A percentile compares a stretch with the other conserved stretches of the same genome.
Evolutionary conservation across 73 alveolate genomes (phyloP).

Genomic region (Tetrahymena elliotti): DNA sequence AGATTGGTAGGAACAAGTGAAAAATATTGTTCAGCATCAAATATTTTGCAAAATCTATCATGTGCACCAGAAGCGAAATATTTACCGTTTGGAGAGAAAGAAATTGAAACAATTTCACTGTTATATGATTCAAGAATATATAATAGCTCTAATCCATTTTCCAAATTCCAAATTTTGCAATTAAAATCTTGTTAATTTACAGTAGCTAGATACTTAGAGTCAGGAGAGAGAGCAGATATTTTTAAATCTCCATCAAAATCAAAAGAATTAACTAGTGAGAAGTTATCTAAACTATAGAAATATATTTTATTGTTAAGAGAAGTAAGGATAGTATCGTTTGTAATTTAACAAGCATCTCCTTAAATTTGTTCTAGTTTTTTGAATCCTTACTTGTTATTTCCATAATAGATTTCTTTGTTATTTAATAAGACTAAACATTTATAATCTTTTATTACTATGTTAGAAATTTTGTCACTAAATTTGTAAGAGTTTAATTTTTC

Average conservation of each 20-base stretch:
- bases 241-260: not conserved
- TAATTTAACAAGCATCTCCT: not conserved
- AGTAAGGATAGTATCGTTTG: not conserved
- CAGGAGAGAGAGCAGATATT: not conserved
- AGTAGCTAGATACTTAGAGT: not conserved
- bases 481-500: not conserved
- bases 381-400: not conserved
- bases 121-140: not conserved
- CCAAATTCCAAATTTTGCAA: not conserved
- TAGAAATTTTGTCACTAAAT: not conserved
- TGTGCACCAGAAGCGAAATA: not conserved
- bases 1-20: no score
- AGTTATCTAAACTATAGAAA: not conserved
- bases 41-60: not conserved
- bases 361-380: no score
- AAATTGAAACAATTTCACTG: not conserved
- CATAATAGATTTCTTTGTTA: not conserved
- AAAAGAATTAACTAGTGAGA: not conserved
- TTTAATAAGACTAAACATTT: no score
- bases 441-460: not conserved
- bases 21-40: not conserved
- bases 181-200: not conserved
- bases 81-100: not conserved
- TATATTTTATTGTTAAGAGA: not conserved
- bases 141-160: not conserved